Evolutionary conservation across 139 green algal genomes (phyloP), one percentile per base, ranked within the genome.

Genomic region (Diplosphaera chodatii): DNA sequence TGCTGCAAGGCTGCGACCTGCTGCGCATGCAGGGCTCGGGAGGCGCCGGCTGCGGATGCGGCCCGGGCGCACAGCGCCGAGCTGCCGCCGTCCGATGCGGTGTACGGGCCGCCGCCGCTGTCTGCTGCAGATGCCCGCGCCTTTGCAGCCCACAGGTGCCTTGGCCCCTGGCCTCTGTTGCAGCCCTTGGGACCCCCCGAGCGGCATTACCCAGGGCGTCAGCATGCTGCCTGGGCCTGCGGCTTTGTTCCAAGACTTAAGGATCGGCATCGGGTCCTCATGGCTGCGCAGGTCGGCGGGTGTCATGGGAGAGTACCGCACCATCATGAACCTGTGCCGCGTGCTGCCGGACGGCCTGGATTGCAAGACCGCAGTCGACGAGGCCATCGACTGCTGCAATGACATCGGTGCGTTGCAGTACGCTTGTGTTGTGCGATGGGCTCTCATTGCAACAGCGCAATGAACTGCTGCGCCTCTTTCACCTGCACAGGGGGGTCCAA

Each of bases 341-440:
- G 79, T 95, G 71, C 75, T 96, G 67, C 89, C 88, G 1, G 73
- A 83, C 4, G 91, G 91, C 25, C 70, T 82, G 27, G 84, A 89
- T 4, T 80, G 82, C 56, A 96, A 96, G 82, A 71, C 74, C 13
- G 84, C 80, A 0, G 91, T 95, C 55, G 91, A 96, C 64, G 82
- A 74, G 0, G 85, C 88, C 40, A 85, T 96, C 30, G 81, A 81
- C 40, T 32, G 48, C 4, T 83, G 78, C 32, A 33, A 27, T 18
- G 40, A 63, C 48, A 88, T 92, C 20, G 87, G 48, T 59, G 48
- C 16, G 48, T 40, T 20, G 30, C 21, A 32, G 22, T 25, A 3
- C 55, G 25, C 6, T 55, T 4, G 33, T 37, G 69, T 32, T 30
- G 1, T 4, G 55, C 1, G n/a, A 16, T 10, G 4, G 59, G 66